phyloP scores from a whole-genome alignment of 306 rosid species.

The Trifolium dubium region DNA sequence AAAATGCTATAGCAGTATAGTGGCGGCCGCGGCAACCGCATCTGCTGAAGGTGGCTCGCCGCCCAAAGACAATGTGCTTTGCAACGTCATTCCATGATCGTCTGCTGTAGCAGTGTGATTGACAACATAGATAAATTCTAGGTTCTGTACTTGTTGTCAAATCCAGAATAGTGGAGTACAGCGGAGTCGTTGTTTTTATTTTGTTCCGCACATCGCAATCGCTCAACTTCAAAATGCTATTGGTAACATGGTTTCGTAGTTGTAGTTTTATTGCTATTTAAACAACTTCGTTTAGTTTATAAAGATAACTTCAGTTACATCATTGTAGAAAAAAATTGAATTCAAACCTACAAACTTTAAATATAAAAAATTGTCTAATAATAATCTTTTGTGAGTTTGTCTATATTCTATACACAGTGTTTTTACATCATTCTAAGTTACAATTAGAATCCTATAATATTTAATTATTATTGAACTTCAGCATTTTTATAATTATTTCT shows the following conservation, averaged over 20 bases:
- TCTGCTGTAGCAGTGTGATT: too few species aligned
- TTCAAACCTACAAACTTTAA: too few species aligned
- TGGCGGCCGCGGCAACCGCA: neutral
- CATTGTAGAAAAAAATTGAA: neutral
- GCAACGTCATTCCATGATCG: too few species aligned
- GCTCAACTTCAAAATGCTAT: neutral
- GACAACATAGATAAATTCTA: too few species aligned
- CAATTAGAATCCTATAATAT: neutral
- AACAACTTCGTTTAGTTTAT: neutral
- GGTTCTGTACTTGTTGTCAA: too few species aligned
- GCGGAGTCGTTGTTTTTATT: neutral
- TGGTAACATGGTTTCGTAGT: neutral
- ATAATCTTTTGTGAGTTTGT: neutral
- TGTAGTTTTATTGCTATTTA: neutral
- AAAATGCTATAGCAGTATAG: too few species aligned
- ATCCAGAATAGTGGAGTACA: neutral
- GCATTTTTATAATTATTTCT: conserved; percentile 1
- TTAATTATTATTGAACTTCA: neutral
- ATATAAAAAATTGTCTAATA: too few species aligned
- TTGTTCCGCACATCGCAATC: neutral
- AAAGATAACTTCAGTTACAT: neutral
- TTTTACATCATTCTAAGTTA: too few species aligned
- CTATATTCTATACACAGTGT: too few species aligned
- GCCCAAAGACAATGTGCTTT: too few species aligned
- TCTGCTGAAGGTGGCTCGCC: too few species aligned